These are phyloP conservation scores for Phytophthora ohioensis DNA, from an alignment of 352 stramenopile genomes.

Conservation along the genomic window DNA sequence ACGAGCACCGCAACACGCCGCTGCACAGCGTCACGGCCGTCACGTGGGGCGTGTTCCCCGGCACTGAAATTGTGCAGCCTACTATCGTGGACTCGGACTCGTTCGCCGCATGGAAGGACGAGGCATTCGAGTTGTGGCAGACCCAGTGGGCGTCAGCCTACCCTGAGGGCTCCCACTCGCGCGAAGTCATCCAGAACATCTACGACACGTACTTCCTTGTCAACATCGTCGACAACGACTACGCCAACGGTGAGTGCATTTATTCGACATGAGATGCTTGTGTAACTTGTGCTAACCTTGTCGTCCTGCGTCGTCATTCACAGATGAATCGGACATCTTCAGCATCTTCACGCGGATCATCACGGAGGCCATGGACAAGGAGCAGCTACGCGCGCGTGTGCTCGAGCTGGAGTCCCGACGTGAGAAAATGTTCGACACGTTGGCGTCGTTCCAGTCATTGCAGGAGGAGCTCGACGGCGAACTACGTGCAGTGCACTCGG, in stretches of 20 bases:
- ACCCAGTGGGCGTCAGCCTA: conserved; percentile 98
- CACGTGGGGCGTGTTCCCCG: conserved; percentile 98
- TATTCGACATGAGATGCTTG: neutral
- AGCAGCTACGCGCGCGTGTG: conserved; percentile 72
- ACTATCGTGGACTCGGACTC: conserved; percentile 98
- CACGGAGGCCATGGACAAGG: conserved; percentile 82
- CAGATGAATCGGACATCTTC: conserved; percentile 86
- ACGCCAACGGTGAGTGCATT: conserved; percentile 68
- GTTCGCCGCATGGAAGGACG: conserved; percentile 95
- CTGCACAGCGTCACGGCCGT: conserved; percentile 93
- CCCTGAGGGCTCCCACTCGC: conserved; percentile 77
- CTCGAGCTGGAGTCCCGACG: conserved; percentile 77
- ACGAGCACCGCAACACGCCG: conserved; percentile 81
- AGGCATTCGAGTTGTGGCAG: conserved; percentile 98
- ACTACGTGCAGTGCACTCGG: conserved; percentile 55
- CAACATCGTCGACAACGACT: conserved; percentile 99
- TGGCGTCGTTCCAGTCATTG: conserved; percentile 71
- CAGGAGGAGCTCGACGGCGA: conserved; percentile 67
- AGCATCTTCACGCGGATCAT: conserved; percentile 87
- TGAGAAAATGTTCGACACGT: conserved; percentile 81
- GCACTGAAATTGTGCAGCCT: conserved; percentile 93
- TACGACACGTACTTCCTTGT: conserved; percentile 98
- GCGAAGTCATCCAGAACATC: conserved; percentile 84
- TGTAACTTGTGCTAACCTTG: conserved; percentile 18
- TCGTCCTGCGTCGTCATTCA: neutral